Base-by-base conservation (phyloP, 371 early-diverging fungal species). In the Rhizopus stolonifer region DNA sequence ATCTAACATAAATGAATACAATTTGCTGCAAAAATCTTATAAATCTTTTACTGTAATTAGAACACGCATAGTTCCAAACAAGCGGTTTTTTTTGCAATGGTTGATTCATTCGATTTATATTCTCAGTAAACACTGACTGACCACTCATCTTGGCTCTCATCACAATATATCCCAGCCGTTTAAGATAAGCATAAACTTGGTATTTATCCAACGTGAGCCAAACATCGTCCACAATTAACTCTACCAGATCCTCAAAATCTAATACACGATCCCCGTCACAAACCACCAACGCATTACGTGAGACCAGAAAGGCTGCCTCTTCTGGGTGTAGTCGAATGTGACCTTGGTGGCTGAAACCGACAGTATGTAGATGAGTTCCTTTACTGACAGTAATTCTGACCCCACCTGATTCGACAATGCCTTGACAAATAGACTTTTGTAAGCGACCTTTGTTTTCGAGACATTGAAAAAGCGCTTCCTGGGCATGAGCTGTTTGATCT, bases 231-330 rank as follows among this genome's bases (percentile, higher is more conserved):
- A 59, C 68, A 44, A 74, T 59, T 8, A 67, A 34, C 4, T 46
- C 23, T 50, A 56, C 70, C 36, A 47, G 65, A 19, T 59, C 58
- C 19, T 65, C 58, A 23, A 68, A 60, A 0, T 2, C 4, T 4
- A 46, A 8, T 4, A 24, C 15, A 15, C 26, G 24, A 4, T 54
- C 40, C 18, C 39, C 18, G 14, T 61, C 50, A 19, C 40, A 22
- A 4, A 65, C 60, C 21, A 61, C 23, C 0, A 82, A 46, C 2
- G 71, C 74, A 11, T 69, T 69, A 36, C 80, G 67, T 34, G 72
- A 71, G 9, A 80, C 55, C 22, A 82, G 56, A 64, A 73, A 82
- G 6, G 79, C 78, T 0, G 82, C 80, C 49, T 82, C 82, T 40
- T 82, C 82, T 0, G 65, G 70, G 43, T 67, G 74, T 9, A 79